Base-by-base conservation (phyloP, 2,329 filamentous ascomycete species). In the Metarhizium humberi region DNA sequence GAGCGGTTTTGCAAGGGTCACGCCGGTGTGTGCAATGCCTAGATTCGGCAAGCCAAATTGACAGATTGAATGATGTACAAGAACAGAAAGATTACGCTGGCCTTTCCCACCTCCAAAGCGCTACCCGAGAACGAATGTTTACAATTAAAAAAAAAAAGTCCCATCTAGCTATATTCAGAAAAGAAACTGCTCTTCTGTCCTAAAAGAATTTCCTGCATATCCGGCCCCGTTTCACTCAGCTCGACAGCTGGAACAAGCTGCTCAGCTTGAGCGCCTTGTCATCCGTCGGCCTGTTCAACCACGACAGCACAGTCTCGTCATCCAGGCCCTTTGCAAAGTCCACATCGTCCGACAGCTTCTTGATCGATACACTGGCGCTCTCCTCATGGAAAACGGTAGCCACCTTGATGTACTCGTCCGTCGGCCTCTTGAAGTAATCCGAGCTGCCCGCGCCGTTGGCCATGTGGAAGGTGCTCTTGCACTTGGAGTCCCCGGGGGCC, bases 381-480 rank as follows among this genome's bases (percentile, higher is more conserved):
- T 70, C 69, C 51, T 76, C 72, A 61, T 79, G 74, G 64, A 88
- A 81, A 54, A 88, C 73, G 46, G 85, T 76, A 51, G 84, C 86
- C 56, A 83, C 77, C 70, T 84, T 89, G 66, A 88, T 78, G 58
- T 74, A 78, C 42, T 68, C 69, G 50, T 75, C 71, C 29, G 74
- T 74, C 3, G 88, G 88, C 34, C 88, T 83, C 46, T 75, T 71
- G 67, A 92, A 87, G 73, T 85, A 92, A 69, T 91, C 82, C 34
- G 81, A 84, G 66, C 84, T 82, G 53, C 87, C 86, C 38, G 81
- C 85, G 32, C 80, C 74, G 51, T 79, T 74, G 60, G 82, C 79
- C 58, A 77, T 73, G 71, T 91, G 87, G 62, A 90, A 75, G 16
- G 86, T 88, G 43, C 82, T 84, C 73, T 88, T 90, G 71, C 82